A percentile compares a stretch with the other conserved stretches of the same genome.
These are phyloP conservation scores for Cryptosporidium xiaoi DNA, from an alignment of 169 alveolate species.

Conservation along the genomic window DNA sequence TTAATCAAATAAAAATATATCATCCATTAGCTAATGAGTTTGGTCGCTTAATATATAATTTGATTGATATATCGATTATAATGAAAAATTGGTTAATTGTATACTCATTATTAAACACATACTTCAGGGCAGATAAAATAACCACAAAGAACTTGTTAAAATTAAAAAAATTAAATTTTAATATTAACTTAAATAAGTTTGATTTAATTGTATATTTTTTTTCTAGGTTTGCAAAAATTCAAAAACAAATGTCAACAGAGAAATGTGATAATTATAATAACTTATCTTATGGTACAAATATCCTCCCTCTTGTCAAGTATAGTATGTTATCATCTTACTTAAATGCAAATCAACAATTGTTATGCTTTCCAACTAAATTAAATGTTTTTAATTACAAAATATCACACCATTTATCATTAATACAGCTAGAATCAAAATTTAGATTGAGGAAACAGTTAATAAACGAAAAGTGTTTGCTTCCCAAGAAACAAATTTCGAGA, in stretches of 20 bases:
- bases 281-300: too few relatives aligned
- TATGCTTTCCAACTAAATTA: neutral
- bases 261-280: neutral
- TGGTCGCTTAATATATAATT: neutral
- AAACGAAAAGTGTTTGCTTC: neutral
- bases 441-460: neutral
- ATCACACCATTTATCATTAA: slow-evolving; percentile 6
- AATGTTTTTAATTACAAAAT: slow-evolving; percentile 4
- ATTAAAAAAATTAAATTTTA: neutral
- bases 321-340: neutral
- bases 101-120: neutral
- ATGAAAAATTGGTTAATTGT: slow-evolving; percentile 39
- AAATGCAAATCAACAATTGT: neutral
- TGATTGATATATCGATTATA: slow-evolving; percentile 4
- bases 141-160: neutral
- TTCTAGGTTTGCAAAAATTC: too few relatives aligned
- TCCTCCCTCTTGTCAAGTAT: neutral
- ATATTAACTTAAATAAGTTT: neutral
- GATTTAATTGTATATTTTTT: neutral
- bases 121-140: neutral
- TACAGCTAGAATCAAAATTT: slow-evolving; percentile 33
- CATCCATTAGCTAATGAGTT: slow-evolving; percentile 11
- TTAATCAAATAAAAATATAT: neutral
- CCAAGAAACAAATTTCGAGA: neutral
- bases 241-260: neutral